Evolutionary conservation across 352 stramenopile species (phyloP), one percentile per base, ranked within the genome.

Genomic region (Globisporangium radiosum): DNA sequence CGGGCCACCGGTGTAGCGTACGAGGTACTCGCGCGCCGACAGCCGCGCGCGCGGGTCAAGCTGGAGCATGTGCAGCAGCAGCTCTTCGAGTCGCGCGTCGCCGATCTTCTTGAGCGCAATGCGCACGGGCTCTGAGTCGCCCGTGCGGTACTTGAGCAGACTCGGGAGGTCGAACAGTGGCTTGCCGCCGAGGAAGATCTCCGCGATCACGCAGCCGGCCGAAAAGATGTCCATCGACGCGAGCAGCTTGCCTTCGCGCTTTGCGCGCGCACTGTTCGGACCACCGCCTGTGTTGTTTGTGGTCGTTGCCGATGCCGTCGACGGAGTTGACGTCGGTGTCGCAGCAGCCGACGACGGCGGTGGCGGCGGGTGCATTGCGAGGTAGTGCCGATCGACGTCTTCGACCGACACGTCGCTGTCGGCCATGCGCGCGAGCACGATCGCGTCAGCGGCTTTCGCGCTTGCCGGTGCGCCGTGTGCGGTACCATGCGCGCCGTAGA

Each of bases 221-320:
- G 96, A 98, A 74, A 99, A 99, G 52, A 99, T 94, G 75, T 99
- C 97, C 95, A 99, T 99, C 10, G 92, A 95, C 48, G 90, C 76
- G 1, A 84, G 63, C 44, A 94, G 72, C 53, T 65, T 81, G 8
- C 85, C 81, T 63, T 91, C 79, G 5, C 76, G 73, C 49, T 75
- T 77, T 33, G 25, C 25, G 25, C 25, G 25, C 25, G 25, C 25
- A 33, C 25, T 33, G 25, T 2, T 33, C 25, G 25, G 25, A 33
- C 25, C 25, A 2, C 25, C 25, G 25, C 25, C 25, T 33, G 25
- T 33, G 25, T 2, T 33, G 25, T 33, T 33, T 33, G 43, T 47
- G 7, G 59, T 45, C 25, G 59, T 65, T 42, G 53, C 25, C 5
- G 33, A 38, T 11, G 37, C 45, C 11, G 13, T 47, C 43, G 43